Percentiles rank a stretch among this genome's conserved stretches.
These are phyloP conservation scores for Letharia columbiana DNA, from an alignment of 495 filamentous ascomycete genomes.

Conservation along the genomic window DNA sequence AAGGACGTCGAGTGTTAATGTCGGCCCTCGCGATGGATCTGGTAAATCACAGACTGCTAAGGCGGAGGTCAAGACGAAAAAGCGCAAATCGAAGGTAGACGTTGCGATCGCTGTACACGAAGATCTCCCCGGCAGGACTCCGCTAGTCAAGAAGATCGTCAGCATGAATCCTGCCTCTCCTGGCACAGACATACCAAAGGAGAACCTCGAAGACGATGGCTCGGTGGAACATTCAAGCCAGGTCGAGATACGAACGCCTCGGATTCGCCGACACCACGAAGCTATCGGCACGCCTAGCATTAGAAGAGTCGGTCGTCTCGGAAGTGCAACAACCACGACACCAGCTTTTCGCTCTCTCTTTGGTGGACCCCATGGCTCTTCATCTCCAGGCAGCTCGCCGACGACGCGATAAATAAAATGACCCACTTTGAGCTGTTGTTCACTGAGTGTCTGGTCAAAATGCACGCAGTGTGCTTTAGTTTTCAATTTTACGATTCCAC, in stretches of 20 bases:
- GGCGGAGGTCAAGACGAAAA: not conserved
- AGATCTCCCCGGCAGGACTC: constrained; percentile 9
- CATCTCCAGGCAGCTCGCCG: not conserved
- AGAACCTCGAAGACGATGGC: constrained; percentile 10
- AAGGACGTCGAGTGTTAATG: not conserved
- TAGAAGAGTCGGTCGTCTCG: not conserved
- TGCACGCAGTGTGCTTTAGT: not conserved
- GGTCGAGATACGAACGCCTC: not conserved
- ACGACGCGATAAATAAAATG: not conserved
- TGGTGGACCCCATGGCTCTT: not conserved
- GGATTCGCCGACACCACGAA: not conserved
- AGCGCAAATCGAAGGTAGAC: not conserved
- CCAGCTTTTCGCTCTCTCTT: constrained; percentile 6
- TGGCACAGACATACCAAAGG: constrained; percentile 19
- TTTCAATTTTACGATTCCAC: not conserved
- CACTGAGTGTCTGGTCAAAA: not conserved
- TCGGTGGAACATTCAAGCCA: constrained; percentile 6
- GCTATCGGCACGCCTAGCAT: not conserved
- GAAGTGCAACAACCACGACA: not conserved
- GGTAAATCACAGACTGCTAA: not conserved
- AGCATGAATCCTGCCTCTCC: constrained; percentile 12
- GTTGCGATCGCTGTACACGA: constrained; percentile 4
- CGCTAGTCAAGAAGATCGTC: constrained; percentile 17
- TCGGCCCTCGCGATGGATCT: not conserved
- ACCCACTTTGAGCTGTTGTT: not conserved